These are phyloP conservation scores for Monascus ruber DNA, from an alignment of 2,329 filamentous ascomycete species.

Conservation along the genomic window DNA sequence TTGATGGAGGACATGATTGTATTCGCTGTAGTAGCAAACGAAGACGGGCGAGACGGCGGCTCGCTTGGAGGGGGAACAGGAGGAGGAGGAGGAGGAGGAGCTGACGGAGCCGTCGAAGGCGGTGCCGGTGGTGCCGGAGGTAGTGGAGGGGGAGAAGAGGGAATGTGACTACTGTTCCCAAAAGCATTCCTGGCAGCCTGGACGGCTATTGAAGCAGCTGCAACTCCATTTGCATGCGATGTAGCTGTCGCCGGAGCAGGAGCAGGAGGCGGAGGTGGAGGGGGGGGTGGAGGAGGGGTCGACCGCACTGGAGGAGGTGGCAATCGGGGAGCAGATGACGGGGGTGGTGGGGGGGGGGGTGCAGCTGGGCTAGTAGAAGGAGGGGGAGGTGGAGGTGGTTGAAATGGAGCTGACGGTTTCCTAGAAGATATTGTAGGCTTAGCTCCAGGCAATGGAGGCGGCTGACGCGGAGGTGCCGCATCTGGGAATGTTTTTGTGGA, in stretches of 20 bases:
- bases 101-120: conserved; percentile 34
- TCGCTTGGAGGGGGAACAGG: conserved; percentile 28
- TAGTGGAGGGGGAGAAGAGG: conserved; percentile 33
- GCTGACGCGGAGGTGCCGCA: conserved; percentile 44
- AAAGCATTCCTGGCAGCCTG: conserved; percentile 50
- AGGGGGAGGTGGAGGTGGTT: conserved; percentile 31
- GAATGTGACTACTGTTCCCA: conserved; percentile 32
- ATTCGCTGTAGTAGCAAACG: conserved; percentile 30
- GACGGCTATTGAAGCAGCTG: conserved; percentile 42
- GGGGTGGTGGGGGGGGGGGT: conserved; percentile 26
- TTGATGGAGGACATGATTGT: conserved; percentile 10
- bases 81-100: conserved; percentile 36
- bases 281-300: conserved; percentile 37
- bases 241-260: conserved; percentile 30
- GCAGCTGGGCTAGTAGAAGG: conserved; percentile 33
- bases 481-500: conserved; percentile 40
- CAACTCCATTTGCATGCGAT: conserved; percentile 28
- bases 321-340: conserved; percentile 26
- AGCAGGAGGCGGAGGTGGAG: conserved; percentile 32
- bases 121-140: conserved; percentile 31
- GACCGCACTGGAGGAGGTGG: conserved; percentile 28
- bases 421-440: conserved; percentile 46
- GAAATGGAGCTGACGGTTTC: conserved; percentile 44
- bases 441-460: conserved; percentile 50
- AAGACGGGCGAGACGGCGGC: conserved; percentile 33